Evolutionary conservation across 2,329 filamentous ascomycete species (phyloP), one percentile per base, ranked within the genome.

Genomic region (Penicillium crustosum): DNA sequence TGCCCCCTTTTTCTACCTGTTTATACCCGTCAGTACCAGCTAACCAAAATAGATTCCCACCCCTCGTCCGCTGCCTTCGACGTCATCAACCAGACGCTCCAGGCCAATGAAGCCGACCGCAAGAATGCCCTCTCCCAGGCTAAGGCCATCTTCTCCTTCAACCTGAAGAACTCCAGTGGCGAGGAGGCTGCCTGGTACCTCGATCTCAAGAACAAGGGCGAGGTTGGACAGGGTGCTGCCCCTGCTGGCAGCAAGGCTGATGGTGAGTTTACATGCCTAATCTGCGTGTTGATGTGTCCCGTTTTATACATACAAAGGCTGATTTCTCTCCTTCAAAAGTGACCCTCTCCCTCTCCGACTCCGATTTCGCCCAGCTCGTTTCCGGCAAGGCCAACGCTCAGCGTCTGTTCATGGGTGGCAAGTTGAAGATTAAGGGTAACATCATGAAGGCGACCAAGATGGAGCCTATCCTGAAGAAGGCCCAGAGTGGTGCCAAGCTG

Each of bases 361-460:
- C 86, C 57, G 91, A 97, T 78, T 99, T 99, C 73, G 86, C 81
- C 65, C 88, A 89, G 74, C 84, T 99, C 65, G 87, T 96, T 54
- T 72, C 82, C 38, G 94, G 94, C 74, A 91, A 95, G 82, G 91
- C 90, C 69, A 96, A 97, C 73, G 92, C 94, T 57, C 94, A 99
- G 83, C 87, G 88, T 68, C 81, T 99, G 64, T 97, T 97, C 81
- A 97, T 99, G 93, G 86, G 86, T n/a, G 94, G 94, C 70, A 97
- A 96, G 84, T 83, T 99, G 73, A 99, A 97, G 89, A 86, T 97
- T 75, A 95, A 92, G 86, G 94, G 94, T 63, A 92, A 97, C 76
- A 87, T 97, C 61, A 97, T 97, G 93, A 97, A 97, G 86, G 77
- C 94, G 38, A 97, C 93, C 60, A 96, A 95, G 87, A 86, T 97